These are phyloP conservation scores for Suhomyces bolitotheri DNA, from an alignment of 1,139 yeast genomes.

Conservation along the genomic window DNA sequence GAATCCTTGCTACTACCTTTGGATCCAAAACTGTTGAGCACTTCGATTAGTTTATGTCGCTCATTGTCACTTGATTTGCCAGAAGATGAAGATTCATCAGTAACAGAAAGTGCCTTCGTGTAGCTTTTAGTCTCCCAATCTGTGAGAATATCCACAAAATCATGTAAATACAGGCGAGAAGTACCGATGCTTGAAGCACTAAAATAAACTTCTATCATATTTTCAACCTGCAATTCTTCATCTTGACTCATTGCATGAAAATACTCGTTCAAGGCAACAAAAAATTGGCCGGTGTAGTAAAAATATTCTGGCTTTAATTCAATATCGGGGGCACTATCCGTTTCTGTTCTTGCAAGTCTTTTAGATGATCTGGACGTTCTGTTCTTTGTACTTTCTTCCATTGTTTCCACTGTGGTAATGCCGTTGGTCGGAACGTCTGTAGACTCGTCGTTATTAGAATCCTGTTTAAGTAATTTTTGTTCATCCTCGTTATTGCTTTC, in stretches of 20 bases:
- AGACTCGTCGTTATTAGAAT: background rate
- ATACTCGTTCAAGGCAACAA: conserved; percentile 22
- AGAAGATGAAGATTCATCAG: conserved; percentile 16
- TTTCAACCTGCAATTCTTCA: conserved; percentile 12
- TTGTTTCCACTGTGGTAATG: conserved; percentile 14
- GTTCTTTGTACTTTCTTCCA: conserved; percentile 3
- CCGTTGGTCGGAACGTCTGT: background rate
- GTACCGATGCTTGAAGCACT: conserved; percentile 2
- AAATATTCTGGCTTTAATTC: conserved; percentile 27
- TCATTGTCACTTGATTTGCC: conserved; percentile 30
- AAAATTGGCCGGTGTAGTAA: conserved; percentile 26
- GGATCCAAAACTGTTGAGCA: conserved; percentile 38
- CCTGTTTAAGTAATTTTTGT: background rate
- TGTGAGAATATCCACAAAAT: conserved; percentile 28
- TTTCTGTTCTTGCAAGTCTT: conserved; percentile 34
- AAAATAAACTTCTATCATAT: conserved; percentile 26
- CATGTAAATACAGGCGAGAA: conserved; percentile 20
- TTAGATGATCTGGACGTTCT: conserved; percentile 38
- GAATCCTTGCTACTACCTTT: conserved; percentile 16
- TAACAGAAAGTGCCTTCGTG: conserved; percentile 17
- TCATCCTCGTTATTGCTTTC: background rate
- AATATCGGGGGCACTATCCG: conserved; percentile 20
- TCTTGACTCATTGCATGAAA: conserved; percentile 11
- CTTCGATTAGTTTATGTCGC: conserved; percentile 37
- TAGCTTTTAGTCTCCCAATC: conserved; percentile 25